Evolutionary conservation across 225 moss, liverwort and hornwort genomes (phyloP).

Genomic region (Marchantia polymorpha): DNA sequence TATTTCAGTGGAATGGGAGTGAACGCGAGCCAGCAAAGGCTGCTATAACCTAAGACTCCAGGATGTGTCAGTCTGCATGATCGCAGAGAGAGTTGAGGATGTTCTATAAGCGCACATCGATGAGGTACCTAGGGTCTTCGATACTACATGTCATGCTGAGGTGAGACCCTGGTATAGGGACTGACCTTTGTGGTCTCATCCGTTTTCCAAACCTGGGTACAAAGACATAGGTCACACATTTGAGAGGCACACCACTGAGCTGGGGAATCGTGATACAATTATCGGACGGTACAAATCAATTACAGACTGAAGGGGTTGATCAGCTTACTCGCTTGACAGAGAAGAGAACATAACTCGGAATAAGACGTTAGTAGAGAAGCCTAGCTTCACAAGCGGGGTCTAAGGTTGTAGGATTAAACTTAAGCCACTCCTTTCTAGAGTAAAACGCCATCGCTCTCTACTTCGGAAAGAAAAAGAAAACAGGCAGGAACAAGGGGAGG

Average conservation of each 20-base stretch:
- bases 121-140: constrained; percentile 3
- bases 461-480: not conserved
- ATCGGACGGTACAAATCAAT: not conserved
- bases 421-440: not conserved
- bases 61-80: constrained; percentile 6
- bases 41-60: constrained; percentile 1
- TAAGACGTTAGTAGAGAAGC: too few relatives aligned
- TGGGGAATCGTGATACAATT: not conserved
- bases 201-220: constrained; percentile 25
- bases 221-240: constrained; percentile 24
- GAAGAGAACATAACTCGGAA: not conserved
- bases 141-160: constrained; percentile 18
- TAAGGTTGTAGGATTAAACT: not conserved
- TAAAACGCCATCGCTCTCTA: not conserved
- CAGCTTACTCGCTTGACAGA: constrained; percentile 3
- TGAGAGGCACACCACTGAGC: constrained; percentile 8
- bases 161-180: constrained; percentile 17
- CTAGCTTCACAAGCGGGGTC: not conserved
- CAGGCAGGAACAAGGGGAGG: not conserved
- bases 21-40: not conserved
- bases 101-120: constrained; percentile 9
- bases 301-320: not conserved
- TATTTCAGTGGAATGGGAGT: not conserved
- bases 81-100: constrained; percentile 4
- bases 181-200: constrained; percentile 17